Percentiles rank a stretch among this genome's conserved stretches.
Evolutionary conservation across 805 yeast genomes (phyloP).

Genomic region (Metschnikowia proteae): DNA sequence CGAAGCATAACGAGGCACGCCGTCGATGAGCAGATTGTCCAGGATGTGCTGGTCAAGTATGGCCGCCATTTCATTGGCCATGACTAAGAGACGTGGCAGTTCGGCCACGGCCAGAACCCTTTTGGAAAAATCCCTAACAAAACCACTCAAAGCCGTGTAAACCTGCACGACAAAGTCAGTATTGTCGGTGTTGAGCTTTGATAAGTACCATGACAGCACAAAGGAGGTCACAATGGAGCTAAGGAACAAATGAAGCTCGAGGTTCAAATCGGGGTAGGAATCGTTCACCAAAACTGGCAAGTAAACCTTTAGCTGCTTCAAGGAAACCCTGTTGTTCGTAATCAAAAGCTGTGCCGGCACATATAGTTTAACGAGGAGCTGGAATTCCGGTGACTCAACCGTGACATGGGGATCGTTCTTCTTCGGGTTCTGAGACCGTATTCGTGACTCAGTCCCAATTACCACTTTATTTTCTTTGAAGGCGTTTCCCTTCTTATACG

Average conservation of each 20-base stretch:
- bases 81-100: conserved; percentile 15
- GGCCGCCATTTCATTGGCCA: conserved; percentile 23
- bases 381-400: conserved; percentile 47
- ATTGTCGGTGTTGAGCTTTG: conserved; percentile 18
- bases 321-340: conserved; percentile 26
- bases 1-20: conserved; percentile 10
- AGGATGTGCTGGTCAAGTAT: conserved; percentile 12
- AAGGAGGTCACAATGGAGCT: conserved; percentile 23
- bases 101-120: conserved; percentile 11
- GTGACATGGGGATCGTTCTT: conserved; percentile 29
- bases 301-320: conserved; percentile 24
- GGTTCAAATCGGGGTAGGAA: conserved; percentile 23
- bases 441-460: conserved; percentile 6
- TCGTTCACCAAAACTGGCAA: conserved; percentile 28
- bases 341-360: conserved; percentile 33
- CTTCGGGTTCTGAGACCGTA: conserved; percentile 4
- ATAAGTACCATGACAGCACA: conserved; percentile 19
- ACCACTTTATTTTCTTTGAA: conserved; percentile 15
- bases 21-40: conserved; percentile 4
- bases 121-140: conserved; percentile 13
- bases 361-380: conserved; percentile 30
- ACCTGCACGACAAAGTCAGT: conserved; percentile 13
- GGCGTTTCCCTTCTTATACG: conserved; percentile 5
- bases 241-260: conserved; percentile 37
- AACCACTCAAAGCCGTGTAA: conserved; percentile 12